Evolutionary conservation across 371 early-diverging fungal species (phyloP), one percentile per base, ranked within the genome.

Genomic region (Mortierella sp.): DNA sequence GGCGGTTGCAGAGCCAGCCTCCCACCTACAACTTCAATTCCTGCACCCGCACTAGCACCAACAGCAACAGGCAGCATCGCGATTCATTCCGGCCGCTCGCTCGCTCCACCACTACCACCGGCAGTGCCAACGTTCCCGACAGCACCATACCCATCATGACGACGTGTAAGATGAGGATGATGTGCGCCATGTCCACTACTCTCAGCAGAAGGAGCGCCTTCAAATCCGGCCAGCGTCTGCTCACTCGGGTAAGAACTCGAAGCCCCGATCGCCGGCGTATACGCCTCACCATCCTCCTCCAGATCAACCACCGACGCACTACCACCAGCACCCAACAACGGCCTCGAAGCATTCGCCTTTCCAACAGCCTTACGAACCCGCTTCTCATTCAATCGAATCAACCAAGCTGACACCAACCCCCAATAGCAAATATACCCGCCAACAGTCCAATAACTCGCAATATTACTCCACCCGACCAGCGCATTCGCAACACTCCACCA

Each of bases 401-500:
- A 79, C 73, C 77, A 81, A 0, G 82, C 76, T 10, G 84, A 77
- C 44, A 93, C 64, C 21, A 82, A 44, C 1, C 78, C 78, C 94
- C 94, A 94, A 81, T 91, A 94, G 24, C 87, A 73, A 64, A 89
- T 87, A 88, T 94, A 94, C 0, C 81, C 83, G 13, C 87, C 79
- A n/a, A 94, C 79, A 55, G 91, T 89, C 67, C 89, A 91, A 67
- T 86, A 75, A 0, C 91, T 91, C 0, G 93, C 94, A 28, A 89
- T 80, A 76, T 90, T 90, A 64, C 82, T 89, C 92, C 93, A 93
- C 9, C 94, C 96, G 51, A 96, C 86, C 34, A 96, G 82, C 26
- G 95, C 90, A 73, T 93, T 91, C 74, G 96, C 94, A 44, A 96
- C 89, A 61, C 90, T 88, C 95, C 95, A 97, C 64, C 94, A 95